phyloP scores from a whole-genome alignment of 768 basidiomycete genomes.

The Russula abietina region DNA sequence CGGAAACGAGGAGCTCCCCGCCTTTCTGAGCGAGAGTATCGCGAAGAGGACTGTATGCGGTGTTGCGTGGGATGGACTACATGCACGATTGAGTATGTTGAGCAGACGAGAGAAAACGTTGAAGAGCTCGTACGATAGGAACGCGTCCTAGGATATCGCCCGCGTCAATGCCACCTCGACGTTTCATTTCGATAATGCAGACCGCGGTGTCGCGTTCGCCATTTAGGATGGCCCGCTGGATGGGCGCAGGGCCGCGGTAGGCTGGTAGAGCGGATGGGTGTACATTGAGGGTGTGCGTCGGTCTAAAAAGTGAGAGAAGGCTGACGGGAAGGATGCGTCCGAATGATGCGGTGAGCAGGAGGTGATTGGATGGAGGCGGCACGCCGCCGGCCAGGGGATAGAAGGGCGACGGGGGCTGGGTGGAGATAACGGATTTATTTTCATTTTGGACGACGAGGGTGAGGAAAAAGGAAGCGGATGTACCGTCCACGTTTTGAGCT shows the following conservation, averaged over 20 bases:
- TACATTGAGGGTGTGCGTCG: constrained; percentile 64
- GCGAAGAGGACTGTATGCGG: constrained; percentile 51
- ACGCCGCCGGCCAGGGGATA: not conserved
- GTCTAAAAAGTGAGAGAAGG: constrained; percentile 57
- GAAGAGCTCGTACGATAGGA: constrained; percentile 42
- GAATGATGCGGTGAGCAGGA: constrained; percentile 86
- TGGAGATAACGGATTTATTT: constrained; percentile 25
- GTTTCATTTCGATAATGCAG: constrained; percentile 65
- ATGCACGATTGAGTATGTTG: not conserved
- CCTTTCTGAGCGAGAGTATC: constrained; percentile 56
- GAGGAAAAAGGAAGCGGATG: constrained; percentile 21
- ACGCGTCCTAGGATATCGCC: constrained; percentile 61
- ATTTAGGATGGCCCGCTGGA: constrained; percentile 74
- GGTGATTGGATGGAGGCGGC: constrained; percentile 36
- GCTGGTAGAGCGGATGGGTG: constrained; percentile 84
- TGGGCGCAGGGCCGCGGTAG: constrained; percentile 88
- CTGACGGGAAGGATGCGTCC: constrained; percentile 71
- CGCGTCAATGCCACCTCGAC: constrained; percentile 63
- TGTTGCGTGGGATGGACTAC: constrained; percentile 48
- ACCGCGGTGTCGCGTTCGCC: constrained; percentile 69
- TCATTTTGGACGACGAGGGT: not conserved
- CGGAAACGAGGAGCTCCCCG: constrained; percentile 63
- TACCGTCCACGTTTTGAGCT: constrained; percentile 64
- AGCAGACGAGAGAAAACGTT: not conserved
- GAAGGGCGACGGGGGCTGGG: constrained; percentile 41